Conservation (phyloP, 345 rosid genomes). For the Arabidopsis arenosa region DNA sequence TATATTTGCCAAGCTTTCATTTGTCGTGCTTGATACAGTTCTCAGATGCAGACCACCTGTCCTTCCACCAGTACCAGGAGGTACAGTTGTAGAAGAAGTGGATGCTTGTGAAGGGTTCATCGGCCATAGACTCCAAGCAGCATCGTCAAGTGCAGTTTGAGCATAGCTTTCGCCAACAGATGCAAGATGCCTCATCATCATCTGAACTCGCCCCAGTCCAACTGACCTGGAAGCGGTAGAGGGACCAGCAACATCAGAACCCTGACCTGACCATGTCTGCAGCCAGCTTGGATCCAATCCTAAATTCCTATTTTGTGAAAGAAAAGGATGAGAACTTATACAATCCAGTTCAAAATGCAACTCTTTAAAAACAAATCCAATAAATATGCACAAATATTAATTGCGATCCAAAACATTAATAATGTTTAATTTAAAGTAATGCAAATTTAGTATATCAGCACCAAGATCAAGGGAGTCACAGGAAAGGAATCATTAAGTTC, state of each 20-base stretch:
- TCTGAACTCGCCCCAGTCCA: slow-evolving; percentile 89
- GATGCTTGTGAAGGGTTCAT: slow-evolving; percentile 69
- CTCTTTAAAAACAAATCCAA: background rate
- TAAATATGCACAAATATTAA: background rate
- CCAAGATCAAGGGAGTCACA: slow-evolving; percentile 5
- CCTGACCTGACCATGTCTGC: slow-evolving; percentile 76
- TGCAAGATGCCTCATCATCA: slow-evolving; percentile 99
- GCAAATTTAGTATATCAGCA: background rate
- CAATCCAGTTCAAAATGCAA: slow-evolving; percentile 13
- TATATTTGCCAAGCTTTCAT: slow-evolving; percentile 69
- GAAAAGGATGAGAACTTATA: slow-evolving; percentile 22
- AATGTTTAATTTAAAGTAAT: background rate
- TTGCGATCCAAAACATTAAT: background rate
- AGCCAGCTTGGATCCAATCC: slow-evolving; percentile 84
- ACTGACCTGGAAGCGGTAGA: slow-evolving; percentile 78
- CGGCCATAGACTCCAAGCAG: slow-evolving; percentile 94
- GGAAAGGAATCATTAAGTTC: background rate
- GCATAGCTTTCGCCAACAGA: slow-evolving; percentile 94
- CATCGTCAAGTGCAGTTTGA: slow-evolving; percentile 85
- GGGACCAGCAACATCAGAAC: slow-evolving; percentile 89
- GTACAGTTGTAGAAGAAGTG: slow-evolving; percentile 62
- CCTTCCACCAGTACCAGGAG: slow-evolving; percentile 61
- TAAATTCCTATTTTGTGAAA: slow-evolving; percentile 61
- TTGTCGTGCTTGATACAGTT: slow-evolving; percentile 54
- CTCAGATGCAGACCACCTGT: slow-evolving; percentile 70